Conservation (phyloP, 805 yeast genomes). For the Grigorovia humatica region DNA sequence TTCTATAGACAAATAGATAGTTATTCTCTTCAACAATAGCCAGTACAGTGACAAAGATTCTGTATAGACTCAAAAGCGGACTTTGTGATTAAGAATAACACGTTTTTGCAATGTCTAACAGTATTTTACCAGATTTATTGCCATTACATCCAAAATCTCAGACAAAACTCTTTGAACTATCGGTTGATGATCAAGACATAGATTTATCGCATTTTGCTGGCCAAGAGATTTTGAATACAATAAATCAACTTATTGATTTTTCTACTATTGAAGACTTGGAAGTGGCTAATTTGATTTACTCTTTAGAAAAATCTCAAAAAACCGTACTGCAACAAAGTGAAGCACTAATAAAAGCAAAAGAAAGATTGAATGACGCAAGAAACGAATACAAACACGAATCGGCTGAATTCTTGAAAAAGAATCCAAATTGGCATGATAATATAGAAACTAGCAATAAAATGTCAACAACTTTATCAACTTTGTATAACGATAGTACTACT, state of each 20-base stretch:
- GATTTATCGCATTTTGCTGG: slow-evolving; percentile 7
- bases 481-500: neutral
- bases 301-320: slow-evolving; percentile 1
- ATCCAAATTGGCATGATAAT: slow-evolving; percentile 9
- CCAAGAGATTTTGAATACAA: slow-evolving; percentile 11
- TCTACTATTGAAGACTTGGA: neutral
- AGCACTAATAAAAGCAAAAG: slow-evolving; percentile 1
- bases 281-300: neutral
- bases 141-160: slow-evolving; percentile 16
- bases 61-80: no score
- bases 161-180: slow-evolving; percentile 10
- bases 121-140: slow-evolving; percentile 4
- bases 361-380: slow-evolving; percentile 1
- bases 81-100: no score
- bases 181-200: slow-evolving; percentile 7
- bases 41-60: no score
- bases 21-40: no score
- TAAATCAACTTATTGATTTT: slow-evolving; percentile 9
- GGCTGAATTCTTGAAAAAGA: neutral
- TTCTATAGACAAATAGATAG: no score
- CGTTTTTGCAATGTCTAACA: neutral
- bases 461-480: neutral
- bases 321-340: slow-evolving; percentile 4
- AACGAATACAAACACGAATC: slow-evolving; percentile 2
- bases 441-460: neutral